phyloP scores from a whole-genome alignment of 1,284 basidiomycete genomes.

The Porodaedalea pini region DNA sequence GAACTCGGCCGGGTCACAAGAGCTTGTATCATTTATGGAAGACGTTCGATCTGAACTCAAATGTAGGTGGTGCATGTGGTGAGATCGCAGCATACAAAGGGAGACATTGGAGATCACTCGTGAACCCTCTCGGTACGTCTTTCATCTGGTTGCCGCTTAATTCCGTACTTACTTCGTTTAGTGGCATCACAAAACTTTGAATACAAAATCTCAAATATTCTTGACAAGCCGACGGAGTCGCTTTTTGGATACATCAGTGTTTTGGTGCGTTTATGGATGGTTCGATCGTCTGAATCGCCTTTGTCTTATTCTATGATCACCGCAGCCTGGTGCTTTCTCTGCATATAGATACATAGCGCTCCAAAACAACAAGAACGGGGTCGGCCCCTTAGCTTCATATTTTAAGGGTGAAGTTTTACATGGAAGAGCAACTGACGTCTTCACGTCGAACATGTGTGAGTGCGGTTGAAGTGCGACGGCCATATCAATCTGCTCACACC shows the following conservation, averaged over 20 bases:
- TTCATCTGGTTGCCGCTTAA: not conserved
- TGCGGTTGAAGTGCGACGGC: slow-evolving; percentile 22
- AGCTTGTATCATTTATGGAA: slow-evolving; percentile 95
- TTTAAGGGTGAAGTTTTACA: slow-evolving; percentile 95
- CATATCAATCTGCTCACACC: slow-evolving; percentile 17
- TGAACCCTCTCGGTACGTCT: slow-evolving; percentile 78
- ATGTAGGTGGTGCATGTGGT: slow-evolving; percentile 91
- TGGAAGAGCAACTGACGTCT: slow-evolving; percentile 90
- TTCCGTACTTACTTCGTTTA: slow-evolving; percentile 28
- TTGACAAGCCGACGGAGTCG: slow-evolving; percentile 93
- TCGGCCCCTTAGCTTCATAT: slow-evolving; percentile 90
- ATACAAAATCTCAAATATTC: slow-evolving; percentile 89
- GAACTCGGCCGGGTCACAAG: slow-evolving; percentile 81
- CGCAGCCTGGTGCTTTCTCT: slow-evolving; percentile 90
- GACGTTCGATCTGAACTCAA: slow-evolving; percentile 89
- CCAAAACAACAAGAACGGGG: slow-evolving; percentile 82
- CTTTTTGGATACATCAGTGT: slow-evolving; percentile 92
- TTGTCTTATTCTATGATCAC: not conserved
- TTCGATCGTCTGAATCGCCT: not conserved
- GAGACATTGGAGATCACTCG: slow-evolving; percentile 73
- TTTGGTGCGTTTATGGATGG: slow-evolving; percentile 48
- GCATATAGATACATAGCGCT: slow-evolving; percentile 89
- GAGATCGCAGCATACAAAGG: slow-evolving; percentile 95
- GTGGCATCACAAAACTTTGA: slow-evolving; percentile 95
- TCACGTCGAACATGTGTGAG: slow-evolving; percentile 90